Evolutionary conservation across 2,329 filamentous ascomycete species (phyloP).

Genomic region (Cercospora sesami): DNA sequence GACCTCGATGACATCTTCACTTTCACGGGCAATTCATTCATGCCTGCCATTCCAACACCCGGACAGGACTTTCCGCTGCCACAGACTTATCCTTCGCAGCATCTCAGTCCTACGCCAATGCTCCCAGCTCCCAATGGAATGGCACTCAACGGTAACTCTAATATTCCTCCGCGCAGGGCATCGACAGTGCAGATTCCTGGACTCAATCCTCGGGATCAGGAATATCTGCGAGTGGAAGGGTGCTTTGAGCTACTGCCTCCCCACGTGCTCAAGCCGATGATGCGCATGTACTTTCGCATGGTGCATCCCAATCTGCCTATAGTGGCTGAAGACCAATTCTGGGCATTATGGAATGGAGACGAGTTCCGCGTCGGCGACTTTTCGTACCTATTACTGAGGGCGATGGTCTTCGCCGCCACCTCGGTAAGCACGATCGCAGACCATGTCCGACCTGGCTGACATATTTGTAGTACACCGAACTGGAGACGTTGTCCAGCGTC

Average conservation of each 20-base stretch:
- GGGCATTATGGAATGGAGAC: conserved; percentile 23
- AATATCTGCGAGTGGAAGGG: conserved; percentile 24
- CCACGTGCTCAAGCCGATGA: conserved; percentile 20
- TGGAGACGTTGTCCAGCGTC: conserved; percentile 21
- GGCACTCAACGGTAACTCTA: conserved; percentile 7
- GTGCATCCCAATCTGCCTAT: conserved; percentile 26
- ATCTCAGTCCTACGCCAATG: conserved; percentile 18
- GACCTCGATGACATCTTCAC: conserved; percentile 30
- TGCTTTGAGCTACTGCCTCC: conserved; percentile 25
- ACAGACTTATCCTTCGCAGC: conserved; percentile 19
- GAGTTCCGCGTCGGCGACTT: conserved; percentile 17
- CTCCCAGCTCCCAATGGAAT: conserved; percentile 17
- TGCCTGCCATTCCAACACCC: conserved; percentile 19
- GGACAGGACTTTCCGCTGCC: conserved; percentile 19
- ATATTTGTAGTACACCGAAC: conserved; percentile 20
- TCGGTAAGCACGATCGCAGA: conserved; percentile 15
- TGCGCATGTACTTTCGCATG: conserved; percentile 25
- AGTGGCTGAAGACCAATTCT: conserved; percentile 26
- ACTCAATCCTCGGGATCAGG: conserved; percentile 25
- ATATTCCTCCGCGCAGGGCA: conserved; percentile 17
- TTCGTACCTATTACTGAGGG: conserved; percentile 20
- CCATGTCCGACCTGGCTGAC: conserved; percentile 3
- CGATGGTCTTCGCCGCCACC: conserved; percentile 25
- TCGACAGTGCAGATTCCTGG: conserved; percentile 26
- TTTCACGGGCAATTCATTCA: conserved; percentile 27